phyloP scores from a whole-genome alignment of 2,329 filamentous ascomycete genomes.

The Metarhizium sp. region DNA sequence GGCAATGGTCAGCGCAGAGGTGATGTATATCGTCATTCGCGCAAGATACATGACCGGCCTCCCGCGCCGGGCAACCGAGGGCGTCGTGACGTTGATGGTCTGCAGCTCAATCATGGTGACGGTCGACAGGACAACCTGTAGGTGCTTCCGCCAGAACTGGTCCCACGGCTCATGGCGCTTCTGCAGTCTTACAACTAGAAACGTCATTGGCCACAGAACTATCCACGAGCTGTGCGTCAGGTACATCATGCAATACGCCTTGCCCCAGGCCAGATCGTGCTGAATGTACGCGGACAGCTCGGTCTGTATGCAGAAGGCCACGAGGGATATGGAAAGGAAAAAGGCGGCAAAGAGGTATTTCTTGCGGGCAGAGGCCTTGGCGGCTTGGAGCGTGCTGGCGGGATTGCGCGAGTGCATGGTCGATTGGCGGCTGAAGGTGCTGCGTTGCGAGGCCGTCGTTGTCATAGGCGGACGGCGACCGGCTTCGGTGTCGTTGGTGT shows the following conservation, averaged over 20 bases:
- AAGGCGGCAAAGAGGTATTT: slow-evolving; percentile 82
- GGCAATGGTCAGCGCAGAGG: slow-evolving; percentile 77
- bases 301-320: slow-evolving; percentile 89
- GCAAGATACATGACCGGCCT: slow-evolving; percentile 60
- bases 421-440: slow-evolving; percentile 35
- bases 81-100: slow-evolving; percentile 55
- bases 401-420: slow-evolving; percentile 73
- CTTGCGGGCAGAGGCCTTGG: slow-evolving; percentile 47
- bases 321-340: slow-evolving; percentile 73
- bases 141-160: slow-evolving; percentile 68
- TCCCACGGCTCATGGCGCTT: slow-evolving; percentile 71
- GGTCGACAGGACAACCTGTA: slow-evolving; percentile 40
- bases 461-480: slow-evolving; percentile 1
- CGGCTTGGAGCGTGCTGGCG: slow-evolving; percentile 27
- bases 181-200: slow-evolving; percentile 70
- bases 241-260: slow-evolving; percentile 99
- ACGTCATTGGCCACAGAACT: slow-evolving; percentile 77
- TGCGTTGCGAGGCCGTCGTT: slow-evolving; percentile 1
- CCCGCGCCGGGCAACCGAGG: slow-evolving; percentile 23
- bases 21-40: slow-evolving; percentile 71
- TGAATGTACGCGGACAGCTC: slow-evolving; percentile 95
- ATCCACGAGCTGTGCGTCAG: slow-evolving; percentile 93
- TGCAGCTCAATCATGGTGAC: slow-evolving; percentile 78
- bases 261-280: slow-evolving; percentile 85
- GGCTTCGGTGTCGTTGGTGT: slow-evolving; percentile 15